Base-by-base conservation (phyloP, 2,329 filamentous ascomycete species). In the Aspergillus sp. region DNA sequence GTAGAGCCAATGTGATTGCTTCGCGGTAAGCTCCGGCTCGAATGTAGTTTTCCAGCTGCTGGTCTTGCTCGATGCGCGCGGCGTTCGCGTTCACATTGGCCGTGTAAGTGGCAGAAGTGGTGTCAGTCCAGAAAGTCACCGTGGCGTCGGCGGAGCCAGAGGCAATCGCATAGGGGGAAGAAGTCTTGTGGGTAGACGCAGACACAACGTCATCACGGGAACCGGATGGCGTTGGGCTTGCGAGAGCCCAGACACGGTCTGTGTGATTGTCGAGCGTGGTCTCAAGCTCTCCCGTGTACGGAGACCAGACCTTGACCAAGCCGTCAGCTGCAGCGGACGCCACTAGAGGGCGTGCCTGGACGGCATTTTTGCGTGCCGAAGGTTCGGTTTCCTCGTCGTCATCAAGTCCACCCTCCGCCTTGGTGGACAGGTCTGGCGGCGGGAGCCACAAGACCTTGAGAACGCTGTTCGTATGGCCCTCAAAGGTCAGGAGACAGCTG, bases 181-280 rank as follows among this genome's bases (percentile, higher is more conserved):
- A 60, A 47, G 62, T 61, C 38, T 62, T 54, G n/a, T 64, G 65
- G 38, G 66, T 60, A 14, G 66, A 61, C 35, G 64, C 63, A 22
- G 60, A 57, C 54, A 67, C 66, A 30, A 61, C 59, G 38, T 70
- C 62, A 35, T 60, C 56, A 42, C 66, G 65, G 20, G 65, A 65
- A 26, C 70, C 68, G 11, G 67, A 70, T 8, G 70, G 65, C 3
- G 65, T 79, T 66, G 43, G 87, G 80, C 68, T 93, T 81, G 90
- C 84, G 16, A 97, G 77, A 0, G 91, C 91, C 92, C 92, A 96
- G 1, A 97, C 92, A 52, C 94, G 85, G 73, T 99, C 94, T 63
- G 91, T 91, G 71, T 99, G 94, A 73, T 97, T 97, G 73, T 99
- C 94, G 4, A 99, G 81, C 0, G 94, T 99, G 59, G 88, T 88